A percentile compares a stretch with the other conserved stretches of the same genome.
Evolutionary conservation across 139 green algal genomes (phyloP).

Genomic region (Haematococcus lacustris): DNA sequence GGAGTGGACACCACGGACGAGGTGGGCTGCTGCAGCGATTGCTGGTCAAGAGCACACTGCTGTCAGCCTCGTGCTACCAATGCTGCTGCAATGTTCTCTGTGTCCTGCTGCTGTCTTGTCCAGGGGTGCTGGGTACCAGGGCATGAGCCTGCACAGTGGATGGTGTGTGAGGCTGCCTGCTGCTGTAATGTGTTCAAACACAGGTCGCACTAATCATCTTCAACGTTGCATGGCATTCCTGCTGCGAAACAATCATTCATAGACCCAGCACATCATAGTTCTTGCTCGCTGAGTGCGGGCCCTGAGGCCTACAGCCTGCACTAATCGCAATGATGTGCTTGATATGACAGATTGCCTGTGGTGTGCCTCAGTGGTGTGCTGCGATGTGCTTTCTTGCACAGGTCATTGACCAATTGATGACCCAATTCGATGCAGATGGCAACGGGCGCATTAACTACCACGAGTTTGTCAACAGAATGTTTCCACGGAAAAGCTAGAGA

Average conservation of each 20-base stretch:
- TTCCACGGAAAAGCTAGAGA: no score
- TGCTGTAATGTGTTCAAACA: neutral
- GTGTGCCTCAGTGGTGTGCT: neutral
- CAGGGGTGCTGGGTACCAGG: neutral
- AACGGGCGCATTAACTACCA: neutral
- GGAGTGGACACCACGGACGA: slow-evolving; percentile 14
- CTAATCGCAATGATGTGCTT: no score
- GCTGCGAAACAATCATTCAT: neutral
- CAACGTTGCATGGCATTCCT: neutral
- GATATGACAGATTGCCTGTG: neutral
- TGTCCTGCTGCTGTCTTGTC: no score
- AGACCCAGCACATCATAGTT: no score
- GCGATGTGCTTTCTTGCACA: neutral
- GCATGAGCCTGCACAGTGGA: neutral
- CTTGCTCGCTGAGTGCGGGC: neutral
- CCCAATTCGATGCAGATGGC: neutral
- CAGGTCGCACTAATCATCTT: neutral
- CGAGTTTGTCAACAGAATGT: neutral
- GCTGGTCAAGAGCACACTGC: no score
- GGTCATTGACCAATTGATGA: neutral
- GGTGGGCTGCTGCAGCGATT: no score
- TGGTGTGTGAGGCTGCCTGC: neutral
- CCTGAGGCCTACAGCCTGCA: no score
- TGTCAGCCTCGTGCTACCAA: no score
- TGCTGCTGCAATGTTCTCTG: no score